phyloP scores from a whole-genome alignment of 345 rosid species.

The Murraya koenigii region DNA sequence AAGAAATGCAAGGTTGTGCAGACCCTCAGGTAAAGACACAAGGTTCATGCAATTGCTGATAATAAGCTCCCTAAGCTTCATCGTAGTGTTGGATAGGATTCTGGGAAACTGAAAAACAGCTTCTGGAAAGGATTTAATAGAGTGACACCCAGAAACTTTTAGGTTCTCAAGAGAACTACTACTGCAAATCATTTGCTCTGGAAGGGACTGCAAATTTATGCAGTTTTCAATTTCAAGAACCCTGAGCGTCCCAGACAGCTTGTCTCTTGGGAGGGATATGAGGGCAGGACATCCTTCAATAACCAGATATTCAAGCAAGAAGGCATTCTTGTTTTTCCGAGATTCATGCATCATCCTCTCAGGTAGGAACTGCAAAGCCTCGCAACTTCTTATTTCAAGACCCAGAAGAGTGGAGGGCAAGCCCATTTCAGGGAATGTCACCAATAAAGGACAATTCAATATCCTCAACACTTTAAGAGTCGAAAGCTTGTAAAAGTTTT shows the following conservation, averaged over 20 bases:
- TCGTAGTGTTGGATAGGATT: not conserved
- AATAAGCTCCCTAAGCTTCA: conserved; percentile 6
- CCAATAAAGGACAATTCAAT: conserved; percentile 6
- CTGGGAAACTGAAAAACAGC: not conserved
- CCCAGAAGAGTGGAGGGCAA: conserved; percentile 8
- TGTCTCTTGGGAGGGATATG: conserved; percentile 17
- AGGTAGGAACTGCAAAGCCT: conserved; percentile 14
- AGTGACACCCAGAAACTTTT: conserved; percentile 5
- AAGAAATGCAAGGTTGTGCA: conserved; percentile 23
- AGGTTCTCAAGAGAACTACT: conserved; percentile 9
- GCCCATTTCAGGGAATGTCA: conserved; percentile 11
- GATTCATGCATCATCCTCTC: not conserved
- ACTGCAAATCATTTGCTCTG: conserved; percentile 7
- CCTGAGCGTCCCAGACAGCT: conserved; percentile 9
- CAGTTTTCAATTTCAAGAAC: conserved; percentile 13
- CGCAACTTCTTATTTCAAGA: conserved; percentile 20
- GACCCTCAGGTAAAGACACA: conserved; percentile 10
- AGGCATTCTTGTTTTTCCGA: not conserved
- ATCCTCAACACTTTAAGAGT: conserved; percentile 11
- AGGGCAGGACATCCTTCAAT: conserved; percentile 25
- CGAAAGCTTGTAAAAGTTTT: not conserved
- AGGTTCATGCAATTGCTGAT: conserved; percentile 16
- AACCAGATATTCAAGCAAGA: conserved; percentile 18
- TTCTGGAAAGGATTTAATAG: conserved; percentile 7
- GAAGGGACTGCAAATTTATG: conserved; percentile 17